Evolutionary conservation across 768 basidiomycete genomes (phyloP).

Genomic region (Clavulina sp.): DNA sequence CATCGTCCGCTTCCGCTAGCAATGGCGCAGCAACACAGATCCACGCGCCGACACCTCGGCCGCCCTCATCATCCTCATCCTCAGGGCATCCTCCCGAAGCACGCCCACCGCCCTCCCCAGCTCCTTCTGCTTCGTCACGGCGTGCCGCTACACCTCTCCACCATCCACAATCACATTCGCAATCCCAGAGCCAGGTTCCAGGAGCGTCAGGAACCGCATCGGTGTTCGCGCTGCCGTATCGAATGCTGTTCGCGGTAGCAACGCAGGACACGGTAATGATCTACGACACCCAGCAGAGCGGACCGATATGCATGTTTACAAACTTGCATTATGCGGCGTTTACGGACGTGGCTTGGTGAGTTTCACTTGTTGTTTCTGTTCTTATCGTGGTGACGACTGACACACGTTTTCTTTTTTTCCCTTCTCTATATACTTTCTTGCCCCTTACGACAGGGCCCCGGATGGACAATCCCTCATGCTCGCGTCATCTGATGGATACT

Average conservation of each 20-base stretch:
- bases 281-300: slow-evolving; percentile 92
- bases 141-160: slow-evolving; percentile 2
- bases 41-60: neutral
- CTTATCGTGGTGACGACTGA: slow-evolving; percentile 6
- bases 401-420: neutral
- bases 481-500: slow-evolving; percentile 90
- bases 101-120: slow-evolving; percentile 4
- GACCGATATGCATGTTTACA: slow-evolving; percentile 78
- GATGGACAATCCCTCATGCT: slow-evolving; percentile 88
- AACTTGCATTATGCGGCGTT: slow-evolving; percentile 97
- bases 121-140: slow-evolving; percentile 2
- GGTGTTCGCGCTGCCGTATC: slow-evolving; percentile 78
- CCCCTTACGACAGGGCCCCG: slow-evolving; percentile 52
- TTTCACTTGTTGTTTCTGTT: slow-evolving; percentile 9
- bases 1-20: slow-evolving; percentile 1
- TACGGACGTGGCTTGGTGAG: slow-evolving; percentile 90
- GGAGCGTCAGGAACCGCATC: slow-evolving; percentile 25
- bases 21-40: neutral
- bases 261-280: slow-evolving; percentile 92
- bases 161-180: slow-evolving; percentile 3
- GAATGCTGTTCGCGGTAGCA: slow-evolving; percentile 88
- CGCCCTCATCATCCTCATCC: neutral
- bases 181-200: neutral
- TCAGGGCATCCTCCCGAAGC: too few species aligned
- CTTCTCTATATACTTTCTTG: neutral